Evolutionary conservation across 805 yeast genomes (phyloP).

Genomic region (Saturnispora hagleri): DNA sequence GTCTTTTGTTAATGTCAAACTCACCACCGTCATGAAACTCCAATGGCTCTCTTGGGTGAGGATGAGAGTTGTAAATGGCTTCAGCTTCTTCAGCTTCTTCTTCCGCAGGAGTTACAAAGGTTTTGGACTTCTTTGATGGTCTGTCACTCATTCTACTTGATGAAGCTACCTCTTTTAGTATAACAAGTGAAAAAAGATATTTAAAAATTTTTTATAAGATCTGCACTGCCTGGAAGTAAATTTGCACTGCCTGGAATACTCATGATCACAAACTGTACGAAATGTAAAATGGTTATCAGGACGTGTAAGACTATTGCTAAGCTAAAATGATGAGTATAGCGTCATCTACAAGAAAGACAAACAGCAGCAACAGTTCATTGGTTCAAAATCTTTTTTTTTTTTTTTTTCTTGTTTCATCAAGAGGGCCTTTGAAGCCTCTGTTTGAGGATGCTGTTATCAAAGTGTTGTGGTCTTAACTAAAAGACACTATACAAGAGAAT

Average conservation of each 20-base stretch:
- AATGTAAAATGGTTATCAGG: background rate
- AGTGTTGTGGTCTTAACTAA: background rate
- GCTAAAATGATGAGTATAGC: no score
- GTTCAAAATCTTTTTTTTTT: no score
- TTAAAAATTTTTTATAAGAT: background rate
- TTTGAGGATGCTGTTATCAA: background rate
- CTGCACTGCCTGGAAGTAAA: background rate
- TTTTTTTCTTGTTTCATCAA: no score
- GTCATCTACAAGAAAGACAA: no score
- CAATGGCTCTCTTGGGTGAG: slow-evolving; percentile 27
- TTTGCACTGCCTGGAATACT: background rate
- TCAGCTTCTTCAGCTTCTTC: slow-evolving; percentile 61
- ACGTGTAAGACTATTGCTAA: no score
- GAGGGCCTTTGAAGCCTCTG: no score
- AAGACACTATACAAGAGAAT: background rate
- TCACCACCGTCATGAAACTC: slow-evolving; percentile 60
- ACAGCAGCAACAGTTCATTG: no score
- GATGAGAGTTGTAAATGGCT: slow-evolving; percentile 40
- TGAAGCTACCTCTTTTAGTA: background rate
- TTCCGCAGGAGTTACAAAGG: slow-evolving; percentile 50
- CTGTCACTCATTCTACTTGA: slow-evolving; percentile 25
- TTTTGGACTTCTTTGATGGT: slow-evolving; percentile 41
- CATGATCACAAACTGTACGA: no score
- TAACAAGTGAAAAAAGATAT: background rate
- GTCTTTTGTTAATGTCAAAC: slow-evolving; percentile 45